Evolutionary conservation across 2,329 filamentous ascomycete genomes (phyloP).

Genomic region (Chrysoporthe puriensis): DNA sequence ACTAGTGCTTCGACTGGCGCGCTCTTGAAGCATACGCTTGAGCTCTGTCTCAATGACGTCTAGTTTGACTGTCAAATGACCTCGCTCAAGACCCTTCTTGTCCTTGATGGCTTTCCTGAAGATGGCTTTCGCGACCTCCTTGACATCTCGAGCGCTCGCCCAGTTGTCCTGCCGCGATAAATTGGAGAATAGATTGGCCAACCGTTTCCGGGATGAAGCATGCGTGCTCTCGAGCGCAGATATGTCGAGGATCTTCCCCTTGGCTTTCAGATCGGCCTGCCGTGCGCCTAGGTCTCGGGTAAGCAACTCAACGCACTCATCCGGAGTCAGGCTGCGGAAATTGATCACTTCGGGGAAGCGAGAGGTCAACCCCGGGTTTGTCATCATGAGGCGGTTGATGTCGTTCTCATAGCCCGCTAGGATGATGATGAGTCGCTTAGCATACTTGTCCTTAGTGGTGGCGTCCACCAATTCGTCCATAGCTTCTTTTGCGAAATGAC

Average conservation of each 20-base stretch:
- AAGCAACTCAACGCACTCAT: constrained; percentile 51
- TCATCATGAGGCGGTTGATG: constrained; percentile 64
- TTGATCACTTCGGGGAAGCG: constrained; percentile 66
- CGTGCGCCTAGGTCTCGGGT: constrained; percentile 36
- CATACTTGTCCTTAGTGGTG: constrained; percentile 59
- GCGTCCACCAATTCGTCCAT: constrained; percentile 58
- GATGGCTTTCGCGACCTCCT: constrained; percentile 55
- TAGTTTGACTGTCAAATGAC: constrained; percentile 26
- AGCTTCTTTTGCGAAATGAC: constrained; percentile 60
- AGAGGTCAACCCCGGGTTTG: constrained; percentile 66
- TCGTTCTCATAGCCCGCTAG: constrained; percentile 70
- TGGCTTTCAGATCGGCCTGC: constrained; percentile 18
- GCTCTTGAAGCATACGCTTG: constrained; percentile 31
- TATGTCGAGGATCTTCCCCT: constrained; percentile 31
- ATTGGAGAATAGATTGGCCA: constrained; percentile 41
- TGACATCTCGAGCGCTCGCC: constrained; percentile 67
- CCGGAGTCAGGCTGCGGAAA: constrained; percentile 52
- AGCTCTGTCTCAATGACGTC: constrained; percentile 28
- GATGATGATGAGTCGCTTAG: constrained; percentile 66
- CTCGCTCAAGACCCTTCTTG: constrained; percentile 32
- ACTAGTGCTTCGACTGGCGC: constrained; percentile 27
- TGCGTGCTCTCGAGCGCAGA: constrained; percentile 36
- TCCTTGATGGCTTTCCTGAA: constrained; percentile 46
- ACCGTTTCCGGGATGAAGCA: constrained; percentile 31
- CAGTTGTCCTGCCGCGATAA: constrained; percentile 54